Evolutionary conservation across 1,284 basidiomycete genomes (phyloP), one percentile per base, ranked within the genome.

Genomic region (Cryptococcus sp.): DNA sequence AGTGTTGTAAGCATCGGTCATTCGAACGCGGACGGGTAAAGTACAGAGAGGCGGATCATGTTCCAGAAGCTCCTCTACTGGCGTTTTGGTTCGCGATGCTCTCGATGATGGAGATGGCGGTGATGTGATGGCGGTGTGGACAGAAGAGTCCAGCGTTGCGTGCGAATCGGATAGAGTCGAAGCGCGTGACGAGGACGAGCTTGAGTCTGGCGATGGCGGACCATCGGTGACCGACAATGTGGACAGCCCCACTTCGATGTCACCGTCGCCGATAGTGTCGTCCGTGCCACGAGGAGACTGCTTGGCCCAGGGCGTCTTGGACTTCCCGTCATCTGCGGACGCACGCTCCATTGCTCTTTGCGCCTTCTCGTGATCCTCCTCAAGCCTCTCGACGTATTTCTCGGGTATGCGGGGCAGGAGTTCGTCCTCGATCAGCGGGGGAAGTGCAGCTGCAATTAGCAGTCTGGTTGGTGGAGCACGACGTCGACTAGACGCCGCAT

Each of bases 371-470:
- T 65, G 64, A 50, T 67, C 63, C 22, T 70, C 66, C 51, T 69
- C 63, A 13, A 70, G 54, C 44, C 63, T 56, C 53, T 72, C 69
- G 20, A 77, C 72, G 45, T 77, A 77, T 57, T 77, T 77, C 49
- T 71, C 70, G 15, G 68, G 72, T 51, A 77, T 75, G 5, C 72
- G 63, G 5, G 65, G 61, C 4, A 75, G 62, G 0, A 65, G 65
- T 29, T 64, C 61, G 52, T 77, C 75, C 55, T 69, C 65, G 0
- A 77, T 67, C 17, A 77, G 54, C n/a, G 75, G 74, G 2, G 75
- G 75, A 5, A 75, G 59, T 1, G 72, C 72, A 3, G 55, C 70
- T 0, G 71, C 69, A 3, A 77, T 62, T 2, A 77, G 60, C 11
- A 77, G 62, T 38, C 66, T 70, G 17, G 62, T 60, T 7, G 62